Base-by-base conservation (phyloP, 371 early-diverging fungal species). In the Encephalitozoon hellem region DNA sequence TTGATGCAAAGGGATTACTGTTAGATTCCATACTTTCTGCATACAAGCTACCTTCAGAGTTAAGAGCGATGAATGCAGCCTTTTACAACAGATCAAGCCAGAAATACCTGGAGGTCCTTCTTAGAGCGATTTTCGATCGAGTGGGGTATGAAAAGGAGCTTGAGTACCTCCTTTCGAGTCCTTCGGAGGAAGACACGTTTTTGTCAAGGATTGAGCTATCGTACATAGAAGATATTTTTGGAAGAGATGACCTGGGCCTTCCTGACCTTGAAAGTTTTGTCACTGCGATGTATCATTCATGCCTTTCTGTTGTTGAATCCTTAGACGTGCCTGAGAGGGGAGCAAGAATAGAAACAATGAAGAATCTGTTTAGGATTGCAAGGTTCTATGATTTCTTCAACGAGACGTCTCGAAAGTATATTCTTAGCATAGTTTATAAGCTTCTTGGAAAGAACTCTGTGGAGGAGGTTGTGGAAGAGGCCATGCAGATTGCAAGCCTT, bases 341-440 rank as follows among this genome's bases (percentile, higher is more conserved):
- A 4, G 43, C 12, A 18, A 32, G 53, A 21, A 26, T 70, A 0
- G 34, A 54, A 25, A 42, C 32, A 43, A 30, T 63, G 34, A 71
- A 66, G 65, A 55, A 70, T 49, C 34, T 80, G n/a, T 77, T 81
- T 51, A 47, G 26, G 12, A 71, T 81, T 54, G 45, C 72, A 2
- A 25, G 69, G 12, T 74, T 81, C 21, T 81, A 81, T 53, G 81
- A 81, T 54, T 15, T 77, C 23, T 81, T 78, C 28, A 67, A 49
- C 11, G 76, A 81, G 0, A 38, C 55, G 38, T 47, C 63, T 32
- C 68, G 42, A 41, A 77, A 71, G 45, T 45, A 43, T 8, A 47
- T 78, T 39, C 39, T 69, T 32, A 43, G 59, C 18, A 70, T 54
- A n/a, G 38, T 77, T 43, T 80, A 75, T 42, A 71, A 78, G 47